phyloP scores from a whole-genome alignment of 345 rosid genomes.

The Rhizophora mangle region DNA sequence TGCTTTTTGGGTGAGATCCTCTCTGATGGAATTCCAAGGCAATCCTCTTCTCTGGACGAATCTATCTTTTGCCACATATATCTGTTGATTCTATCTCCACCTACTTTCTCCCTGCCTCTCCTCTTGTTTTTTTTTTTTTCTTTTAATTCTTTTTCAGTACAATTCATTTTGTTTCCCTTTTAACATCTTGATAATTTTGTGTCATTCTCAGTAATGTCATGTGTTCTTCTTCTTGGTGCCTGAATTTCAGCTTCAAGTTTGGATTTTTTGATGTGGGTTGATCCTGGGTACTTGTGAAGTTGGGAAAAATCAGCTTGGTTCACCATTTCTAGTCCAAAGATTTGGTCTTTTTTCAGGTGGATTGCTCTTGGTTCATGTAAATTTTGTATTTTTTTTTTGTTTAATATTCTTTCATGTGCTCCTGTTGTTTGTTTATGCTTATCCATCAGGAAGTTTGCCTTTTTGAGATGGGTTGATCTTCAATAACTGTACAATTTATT shows the following conservation, averaged over 20 bases:
- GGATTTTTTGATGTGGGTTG: background rate
- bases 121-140: background rate
- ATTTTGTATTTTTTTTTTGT: background rate
- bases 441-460: background rate
- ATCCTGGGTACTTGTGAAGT: background rate
- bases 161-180: background rate
- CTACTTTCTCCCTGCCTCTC: background rate
- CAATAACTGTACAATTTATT: background rate
- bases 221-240: conserved; percentile 8
- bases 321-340: background rate
- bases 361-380: background rate
- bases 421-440: background rate
- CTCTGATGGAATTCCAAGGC: conserved; percentile 26
- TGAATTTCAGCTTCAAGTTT: conserved; percentile 1
- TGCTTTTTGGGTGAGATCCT: conserved; percentile 14
- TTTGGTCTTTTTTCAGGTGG: background rate
- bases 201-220: conserved; percentile 12
- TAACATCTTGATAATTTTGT: no score
- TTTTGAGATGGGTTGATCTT: background rate
- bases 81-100: background rate
- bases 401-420: background rate
- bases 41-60: conserved; percentile 6
- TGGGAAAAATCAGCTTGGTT: conserved; percentile 1
- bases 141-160: background rate
- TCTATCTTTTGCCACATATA: background rate